phyloP scores from a whole-genome alignment of 371 early-diverging fungal genomes.

The Rhizopus sp. region DNA sequence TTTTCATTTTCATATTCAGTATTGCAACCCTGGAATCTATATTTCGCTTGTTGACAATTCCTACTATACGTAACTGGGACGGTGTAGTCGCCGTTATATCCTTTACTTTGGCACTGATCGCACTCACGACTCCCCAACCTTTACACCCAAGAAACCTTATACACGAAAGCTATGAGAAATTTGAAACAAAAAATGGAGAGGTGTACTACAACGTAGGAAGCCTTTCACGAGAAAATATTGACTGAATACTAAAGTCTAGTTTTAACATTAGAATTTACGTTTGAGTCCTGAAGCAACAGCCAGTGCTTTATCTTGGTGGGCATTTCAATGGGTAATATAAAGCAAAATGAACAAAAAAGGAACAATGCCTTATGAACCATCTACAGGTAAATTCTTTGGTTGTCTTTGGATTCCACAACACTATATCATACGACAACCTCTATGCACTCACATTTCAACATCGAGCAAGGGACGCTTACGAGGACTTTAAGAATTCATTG shows the following conservation, averaged over 20 bases:
- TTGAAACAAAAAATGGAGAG: constrained; percentile 29
- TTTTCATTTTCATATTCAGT: constrained; percentile 14
- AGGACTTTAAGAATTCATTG: constrained; percentile 23
- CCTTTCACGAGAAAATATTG: background rate
- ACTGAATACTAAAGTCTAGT: background rate
- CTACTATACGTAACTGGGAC: background rate
- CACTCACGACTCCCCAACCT: constrained; percentile 30
- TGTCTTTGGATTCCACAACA: constrained; percentile 29
- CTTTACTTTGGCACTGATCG: constrained; percentile 9
- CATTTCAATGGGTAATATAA: constrained; percentile 41
- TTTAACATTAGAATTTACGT: constrained; percentile 17
- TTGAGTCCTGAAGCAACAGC: constrained; percentile 42
- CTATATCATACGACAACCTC: constrained; percentile 24
- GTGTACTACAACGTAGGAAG: constrained; percentile 26
- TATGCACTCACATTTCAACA: constrained; percentile 41
- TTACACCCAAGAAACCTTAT: constrained; percentile 34
- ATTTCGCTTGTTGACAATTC: background rate
- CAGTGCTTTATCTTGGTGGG: constrained; percentile 38
- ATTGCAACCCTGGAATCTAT: constrained; percentile 6
- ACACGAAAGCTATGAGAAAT: constrained; percentile 21
- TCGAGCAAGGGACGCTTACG: constrained; percentile 24
- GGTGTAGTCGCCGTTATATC: background rate
- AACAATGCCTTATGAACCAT: background rate
- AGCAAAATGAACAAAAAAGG: background rate
- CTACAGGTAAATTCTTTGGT: constrained; percentile 39